Conservation (phyloP, 2,329 filamentous ascomycete genomes). For the Monosporascus sp. region DNA sequence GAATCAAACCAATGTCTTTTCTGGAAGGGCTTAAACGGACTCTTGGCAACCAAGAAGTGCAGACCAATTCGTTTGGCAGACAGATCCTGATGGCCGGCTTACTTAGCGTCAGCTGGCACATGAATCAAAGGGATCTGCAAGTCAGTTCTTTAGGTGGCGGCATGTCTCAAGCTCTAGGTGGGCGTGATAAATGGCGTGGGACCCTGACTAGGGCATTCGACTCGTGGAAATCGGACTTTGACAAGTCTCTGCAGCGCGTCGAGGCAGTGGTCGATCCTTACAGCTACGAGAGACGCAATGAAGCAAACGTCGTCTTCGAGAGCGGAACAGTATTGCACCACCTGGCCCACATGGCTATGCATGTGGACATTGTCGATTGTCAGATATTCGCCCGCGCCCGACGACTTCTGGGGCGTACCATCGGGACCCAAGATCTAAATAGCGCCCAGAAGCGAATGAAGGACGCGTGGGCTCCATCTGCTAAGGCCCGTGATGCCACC, state of each 20-base stretch:
- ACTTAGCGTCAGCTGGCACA: slow-evolving; percentile 92
- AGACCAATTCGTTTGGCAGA: slow-evolving; percentile 89
- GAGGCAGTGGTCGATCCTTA: slow-evolving; percentile 50
- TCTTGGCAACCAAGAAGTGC: slow-evolving; percentile 76
- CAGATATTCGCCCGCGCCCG: slow-evolving; percentile 91
- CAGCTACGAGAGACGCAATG: slow-evolving; percentile 57
- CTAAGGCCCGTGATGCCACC: slow-evolving; percentile 82
- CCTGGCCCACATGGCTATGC: slow-evolving; percentile 95
- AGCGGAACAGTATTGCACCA: slow-evolving; percentile 87
- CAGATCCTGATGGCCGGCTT: slow-evolving; percentile 92
- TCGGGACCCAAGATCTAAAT: slow-evolving; percentile 75
- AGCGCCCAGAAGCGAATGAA: slow-evolving; percentile 80
- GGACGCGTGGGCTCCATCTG: slow-evolving; percentile 82
- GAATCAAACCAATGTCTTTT: slow-evolving; percentile 80
- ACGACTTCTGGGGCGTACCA: slow-evolving; percentile 77
- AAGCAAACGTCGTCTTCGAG: slow-evolving; percentile 67
- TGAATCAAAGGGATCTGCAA: slow-evolving; percentile 93
- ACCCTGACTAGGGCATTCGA: slow-evolving; percentile 86
- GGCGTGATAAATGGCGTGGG: slow-evolving; percentile 84
- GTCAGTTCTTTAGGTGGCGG: slow-evolving; percentile 74
- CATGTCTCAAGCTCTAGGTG: slow-evolving; percentile 74
- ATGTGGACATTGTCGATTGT: slow-evolving; percentile 95
- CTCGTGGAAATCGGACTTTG: slow-evolving; percentile 89
- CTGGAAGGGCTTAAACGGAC: slow-evolving; percentile 88
- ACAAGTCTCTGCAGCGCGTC: slow-evolving; percentile 68